Base-by-base conservation (phyloP, 2,329 filamentous ascomycete species). In the Monosporascus sp. region DNA sequence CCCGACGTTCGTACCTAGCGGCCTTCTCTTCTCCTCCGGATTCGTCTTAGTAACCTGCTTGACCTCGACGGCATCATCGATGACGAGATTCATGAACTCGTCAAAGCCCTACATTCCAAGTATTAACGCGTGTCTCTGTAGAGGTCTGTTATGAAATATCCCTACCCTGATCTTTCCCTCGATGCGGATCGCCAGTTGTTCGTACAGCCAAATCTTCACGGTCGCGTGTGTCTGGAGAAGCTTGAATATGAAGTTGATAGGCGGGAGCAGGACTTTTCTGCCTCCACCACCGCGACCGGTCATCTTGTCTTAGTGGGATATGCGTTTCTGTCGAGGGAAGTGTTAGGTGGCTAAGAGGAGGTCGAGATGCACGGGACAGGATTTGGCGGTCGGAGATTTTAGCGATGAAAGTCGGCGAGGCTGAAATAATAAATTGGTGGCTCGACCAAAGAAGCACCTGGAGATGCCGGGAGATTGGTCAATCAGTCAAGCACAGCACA, bases 61-160 rank as follows among this genome's bases (percentile, higher is more conserved):
- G 45, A 99, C 91, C 74, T 97, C 93, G 53, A 97, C 85, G 31
- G 94, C 94, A 64, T 99, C 91, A 67, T 99, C 94, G 61, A 96
- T 82, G 39, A 97, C 94, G 49, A 99, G 79, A 76, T 99, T 99
- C 92, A 99, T 97, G 76, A 97, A 99, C 73, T 99, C 94, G 70
- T 99, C 94, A 62, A 99, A 99, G 15, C 94, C 92, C 91, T 96
- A 57, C 2, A 37, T 3, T 46, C 11, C 22, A 9, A 15, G 14
- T n/a, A n/a, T 46, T 27, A 46, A 24, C 24, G 17, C n/a, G 22
- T 18, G 20, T 18, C 24, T 46, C 22, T 1, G 14, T 41, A 18
- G 27, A 9, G 3, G 1, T 18, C 11, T 11, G 35, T 18, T 9
- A 24, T 5, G 27, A 37, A 25, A n/a, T 43, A 24, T 24, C 72